These are phyloP conservation scores for Rhododendron ovatum DNA, from an alignment of 148 eudicot genomes.

Conservation along the genomic window DNA sequence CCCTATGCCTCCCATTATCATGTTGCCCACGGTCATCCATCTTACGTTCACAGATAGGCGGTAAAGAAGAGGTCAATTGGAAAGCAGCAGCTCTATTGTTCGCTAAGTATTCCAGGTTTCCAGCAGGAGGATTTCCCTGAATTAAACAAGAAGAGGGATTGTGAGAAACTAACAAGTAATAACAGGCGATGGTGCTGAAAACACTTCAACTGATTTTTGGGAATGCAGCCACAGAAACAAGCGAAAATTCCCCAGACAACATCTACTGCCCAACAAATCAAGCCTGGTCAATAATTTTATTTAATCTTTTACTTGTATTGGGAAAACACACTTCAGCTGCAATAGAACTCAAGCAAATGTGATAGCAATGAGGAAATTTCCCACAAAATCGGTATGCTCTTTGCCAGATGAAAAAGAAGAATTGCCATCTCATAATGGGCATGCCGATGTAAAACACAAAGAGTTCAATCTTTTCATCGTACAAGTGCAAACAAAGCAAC, in stretches of 20 bases:
- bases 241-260: not conserved
- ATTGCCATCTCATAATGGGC: not conserved
- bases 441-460: not conserved
- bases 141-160: not conserved
- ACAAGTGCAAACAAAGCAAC: slow-evolving; percentile 3
- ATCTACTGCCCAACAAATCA: not conserved
- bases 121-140: not conserved
- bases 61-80: slow-evolving; percentile 1
- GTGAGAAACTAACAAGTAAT: not conserved
- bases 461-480: not conserved
- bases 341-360: not conserved
- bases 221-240: not conserved
- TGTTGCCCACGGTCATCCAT: slow-evolving; percentile 49
- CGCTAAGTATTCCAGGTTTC: not conserved
- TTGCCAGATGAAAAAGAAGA: not conserved
- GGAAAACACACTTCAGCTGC: not conserved
- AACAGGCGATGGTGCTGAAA: not conserved
- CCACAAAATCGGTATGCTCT: not conserved
- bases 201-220: not conserved
- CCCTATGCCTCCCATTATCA: slow-evolving; percentile 44
- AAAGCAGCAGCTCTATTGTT: slow-evolving; percentile 3
- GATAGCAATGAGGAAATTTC: not conserved
- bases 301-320: not conserved
- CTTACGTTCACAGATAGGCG: not conserved
- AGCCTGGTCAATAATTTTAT: not conserved